Conservation (phyloP, 179 eudicot genomes). For the Gypsophila paniculata region DNA sequence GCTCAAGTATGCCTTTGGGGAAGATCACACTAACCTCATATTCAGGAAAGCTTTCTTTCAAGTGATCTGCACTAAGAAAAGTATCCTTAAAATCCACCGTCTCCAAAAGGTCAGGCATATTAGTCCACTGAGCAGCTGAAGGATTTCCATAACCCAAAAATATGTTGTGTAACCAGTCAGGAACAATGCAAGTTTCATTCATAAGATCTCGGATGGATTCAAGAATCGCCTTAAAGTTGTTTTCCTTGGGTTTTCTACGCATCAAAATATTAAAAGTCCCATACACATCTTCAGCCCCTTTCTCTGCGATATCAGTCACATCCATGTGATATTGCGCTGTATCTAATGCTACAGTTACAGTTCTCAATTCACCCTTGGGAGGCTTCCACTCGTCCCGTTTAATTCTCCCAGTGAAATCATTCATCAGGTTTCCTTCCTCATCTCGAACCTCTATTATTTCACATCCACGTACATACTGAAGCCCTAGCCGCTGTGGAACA, state of each 20-base stretch:
- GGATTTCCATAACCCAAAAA: slow-evolving; percentile 98
- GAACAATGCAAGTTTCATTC: slow-evolving; percentile 98
- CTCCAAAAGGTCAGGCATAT: slow-evolving; percentile 88
- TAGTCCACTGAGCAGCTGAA: slow-evolving; percentile 94
- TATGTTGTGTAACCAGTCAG: slow-evolving; percentile 93
- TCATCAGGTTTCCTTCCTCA: slow-evolving; percentile 88
- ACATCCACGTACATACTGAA: slow-evolving; percentile 98
- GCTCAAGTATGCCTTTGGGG: slow-evolving; percentile 1
- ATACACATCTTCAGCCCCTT: slow-evolving; percentile 89
- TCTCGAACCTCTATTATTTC: slow-evolving; percentile 91
- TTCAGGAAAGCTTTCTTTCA: slow-evolving; percentile 62
- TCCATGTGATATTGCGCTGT: slow-evolving; percentile 98
- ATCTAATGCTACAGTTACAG: slow-evolving; percentile 88
- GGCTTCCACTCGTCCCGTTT: slow-evolving; percentile 99
- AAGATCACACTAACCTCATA: slow-evolving; percentile 51
- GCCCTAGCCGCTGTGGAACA: slow-evolving; percentile 88
- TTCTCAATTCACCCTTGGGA: slow-evolving; percentile 94
- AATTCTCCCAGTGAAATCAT: slow-evolving; percentile 92
- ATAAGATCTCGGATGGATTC: slow-evolving; percentile 96
- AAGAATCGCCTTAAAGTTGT: slow-evolving; percentile 91
- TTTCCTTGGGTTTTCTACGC: slow-evolving; percentile 98
- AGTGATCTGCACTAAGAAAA: slow-evolving; percentile 78
- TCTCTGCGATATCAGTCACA: slow-evolving; percentile 90
- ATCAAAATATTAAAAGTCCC: slow-evolving; percentile 77
- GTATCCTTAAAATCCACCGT: slow-evolving; percentile 91